These are phyloP conservation scores for Colletotrichum lindemuthianum DNA, from an alignment of 2,329 filamentous ascomycete genomes.

Conservation along the genomic window DNA sequence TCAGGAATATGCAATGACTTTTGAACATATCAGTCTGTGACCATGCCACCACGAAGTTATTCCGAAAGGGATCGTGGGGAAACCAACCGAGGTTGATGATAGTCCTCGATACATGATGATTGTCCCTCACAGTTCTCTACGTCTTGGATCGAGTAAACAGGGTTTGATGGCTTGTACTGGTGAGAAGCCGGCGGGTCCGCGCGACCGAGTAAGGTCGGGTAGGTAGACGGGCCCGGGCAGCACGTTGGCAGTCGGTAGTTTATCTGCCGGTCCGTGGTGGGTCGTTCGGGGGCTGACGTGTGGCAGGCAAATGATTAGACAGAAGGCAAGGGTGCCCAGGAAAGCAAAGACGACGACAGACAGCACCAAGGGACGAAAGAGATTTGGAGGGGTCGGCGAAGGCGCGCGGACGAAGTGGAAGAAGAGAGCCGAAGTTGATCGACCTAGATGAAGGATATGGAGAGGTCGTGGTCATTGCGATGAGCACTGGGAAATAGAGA, in stretches of 20 bases:
- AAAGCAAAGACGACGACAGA: constrained; percentile 17
- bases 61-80: not conserved
- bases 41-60: not conserved
- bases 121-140: not conserved
- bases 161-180: not conserved
- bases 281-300: constrained; percentile 24
- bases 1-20: constrained; percentile 19
- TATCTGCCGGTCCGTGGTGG: constrained; percentile 30
- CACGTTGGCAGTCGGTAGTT: not conserved
- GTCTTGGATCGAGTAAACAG: not conserved
- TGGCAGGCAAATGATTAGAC: not conserved
- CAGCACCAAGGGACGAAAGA: not conserved
- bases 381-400: not conserved
- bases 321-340: not conserved
- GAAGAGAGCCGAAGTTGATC: constrained; percentile 14
- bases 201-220: constrained; percentile 1
- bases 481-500: not conserved
- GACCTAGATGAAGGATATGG: constrained; percentile 13
- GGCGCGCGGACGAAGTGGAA: constrained; percentile 20
- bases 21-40: not conserved
- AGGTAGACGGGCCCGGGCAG: not conserved
- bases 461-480: constrained; percentile 22
- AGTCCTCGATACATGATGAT: constrained; percentile 1
- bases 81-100: not conserved
- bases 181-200: not conserved